Evolutionary conservation across 441 rosid genomes (phyloP), one percentile per base, ranked within the genome.

Genomic region (Gossypium laxum): DNA sequence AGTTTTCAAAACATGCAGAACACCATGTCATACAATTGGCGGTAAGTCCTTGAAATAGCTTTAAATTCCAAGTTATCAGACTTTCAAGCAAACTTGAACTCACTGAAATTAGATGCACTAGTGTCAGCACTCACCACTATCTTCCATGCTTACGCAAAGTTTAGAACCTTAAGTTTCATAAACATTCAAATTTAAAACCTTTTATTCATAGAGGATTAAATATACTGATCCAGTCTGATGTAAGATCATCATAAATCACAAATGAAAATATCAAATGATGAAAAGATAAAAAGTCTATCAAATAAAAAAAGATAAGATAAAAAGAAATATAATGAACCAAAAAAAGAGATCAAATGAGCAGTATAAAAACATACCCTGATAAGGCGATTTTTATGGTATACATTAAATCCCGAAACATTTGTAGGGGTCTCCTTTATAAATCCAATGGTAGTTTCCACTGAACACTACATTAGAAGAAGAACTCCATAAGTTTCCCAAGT

Each of bases 311-410:
- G 50, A 45, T 4, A 47, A 47, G 54, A 50, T 15, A 50, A 18
- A 14, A 18, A 50, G 55, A 18, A 14, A 50, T 14, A n/a, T 15
- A 50, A 50, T 30, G 5, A 50, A 5, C 55, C 24, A 54, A 54
- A 54, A 54, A 52, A 7, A 18, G 7, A 18, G 12, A 18, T 54
- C 12, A 52, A 7, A 4, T 2, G 10, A 45, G 43, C 1, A 57
- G 47, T 52, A 67, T 43, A 6, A 75, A 70, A 71, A 71, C 82
- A 56, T 87, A 87, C 98, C 92, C 84, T 83, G 79, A 93, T 93
- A 69, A 93, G 96, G 76, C 96, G 95, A 84, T 93, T 93, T 77
- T 88, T 90, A 71, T 93, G 97, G 82, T 93, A 93, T 56, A 93
- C 92, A 52, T 90, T 93, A 80, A 82, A 88, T 71, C 98, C 97